Evolutionary conservation across 805 yeast genomes (phyloP).

Genomic region (Kluyveromyces lactis): DNA sequence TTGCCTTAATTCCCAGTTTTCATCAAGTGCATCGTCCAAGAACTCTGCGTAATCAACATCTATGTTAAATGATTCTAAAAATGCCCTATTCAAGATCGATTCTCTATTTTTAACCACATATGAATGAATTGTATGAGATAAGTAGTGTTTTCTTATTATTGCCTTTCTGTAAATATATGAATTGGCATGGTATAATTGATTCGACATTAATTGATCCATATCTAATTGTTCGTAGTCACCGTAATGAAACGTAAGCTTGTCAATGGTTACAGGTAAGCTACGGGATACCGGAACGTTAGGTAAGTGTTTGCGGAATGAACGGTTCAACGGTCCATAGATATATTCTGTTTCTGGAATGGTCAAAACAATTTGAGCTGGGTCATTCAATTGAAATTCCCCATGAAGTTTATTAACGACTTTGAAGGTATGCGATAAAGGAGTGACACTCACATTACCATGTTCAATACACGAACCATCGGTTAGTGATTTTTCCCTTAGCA

Average conservation of each 20-base stretch:
- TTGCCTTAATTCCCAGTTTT: conserved; percentile 77
- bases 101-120: conserved; percentile 68
- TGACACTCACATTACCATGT: conserved; percentile 56
- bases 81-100: conserved; percentile 49
- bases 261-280: neutral
- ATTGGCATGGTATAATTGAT: conserved; percentile 50
- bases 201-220: conserved; percentile 47
- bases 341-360: conserved; percentile 33
- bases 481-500: conserved; percentile 47
- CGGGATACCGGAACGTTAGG: conserved; percentile 28
- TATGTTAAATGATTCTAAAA: conserved; percentile 68
- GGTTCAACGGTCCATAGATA: conserved; percentile 32
- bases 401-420: conserved; percentile 25
- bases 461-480: conserved; percentile 67
- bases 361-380: conserved; percentile 12
- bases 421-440: conserved; percentile 68
- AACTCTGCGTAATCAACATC: conserved; percentile 96
- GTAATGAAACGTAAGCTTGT: conserved; percentile 48
- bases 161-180: conserved; percentile 87
- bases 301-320: conserved; percentile 25
- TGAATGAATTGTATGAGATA: conserved; percentile 75
- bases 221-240: conserved; percentile 88
- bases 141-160: conserved; percentile 79
- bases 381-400: conserved; percentile 14
- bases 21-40: conserved; percentile 87